Conservation (phyloP, 345 rosid genomes). For the Eucalyptus erythrocorys region DNA sequence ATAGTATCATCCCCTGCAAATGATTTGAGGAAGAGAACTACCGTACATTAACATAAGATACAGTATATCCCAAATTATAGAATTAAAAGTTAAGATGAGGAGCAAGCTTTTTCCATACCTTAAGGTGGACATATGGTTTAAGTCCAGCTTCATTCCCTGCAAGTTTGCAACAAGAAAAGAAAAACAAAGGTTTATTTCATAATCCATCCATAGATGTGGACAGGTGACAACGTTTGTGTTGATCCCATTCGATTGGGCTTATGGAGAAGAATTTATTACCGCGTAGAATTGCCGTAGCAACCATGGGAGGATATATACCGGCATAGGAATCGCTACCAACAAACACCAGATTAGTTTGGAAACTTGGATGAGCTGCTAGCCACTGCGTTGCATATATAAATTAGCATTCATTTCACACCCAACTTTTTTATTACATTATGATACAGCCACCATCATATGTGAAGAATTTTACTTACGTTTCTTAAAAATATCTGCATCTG, state of each 20-base stretch:
- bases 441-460: not conserved
- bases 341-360: constrained; percentile 1
- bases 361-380: not conserved
- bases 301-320: not conserved
- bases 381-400: not conserved
- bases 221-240: not conserved
- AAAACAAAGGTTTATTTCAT: not conserved
- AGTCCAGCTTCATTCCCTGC: not conserved
- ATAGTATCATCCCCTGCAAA: not conserved
- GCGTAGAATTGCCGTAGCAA: not conserved
- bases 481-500: not conserved
- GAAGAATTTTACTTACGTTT: not conserved
- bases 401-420: not conserved
- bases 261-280: not conserved
- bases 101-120: not conserved
- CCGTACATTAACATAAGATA: not conserved
- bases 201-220: not conserved
- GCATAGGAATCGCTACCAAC: too few relatives aligned
- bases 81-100: not conserved
- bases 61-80: not conserved
- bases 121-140: not conserved
- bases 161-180: not conserved
- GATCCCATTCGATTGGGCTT: not conserved
- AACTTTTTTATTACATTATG: not conserved
- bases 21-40: not conserved